A percentile compares a stretch with the other conserved stretches of the same genome.
Evolutionary conservation across 2,329 filamentous ascomycete species (phyloP).

Genomic region (Aspergillus ibericus): DNA sequence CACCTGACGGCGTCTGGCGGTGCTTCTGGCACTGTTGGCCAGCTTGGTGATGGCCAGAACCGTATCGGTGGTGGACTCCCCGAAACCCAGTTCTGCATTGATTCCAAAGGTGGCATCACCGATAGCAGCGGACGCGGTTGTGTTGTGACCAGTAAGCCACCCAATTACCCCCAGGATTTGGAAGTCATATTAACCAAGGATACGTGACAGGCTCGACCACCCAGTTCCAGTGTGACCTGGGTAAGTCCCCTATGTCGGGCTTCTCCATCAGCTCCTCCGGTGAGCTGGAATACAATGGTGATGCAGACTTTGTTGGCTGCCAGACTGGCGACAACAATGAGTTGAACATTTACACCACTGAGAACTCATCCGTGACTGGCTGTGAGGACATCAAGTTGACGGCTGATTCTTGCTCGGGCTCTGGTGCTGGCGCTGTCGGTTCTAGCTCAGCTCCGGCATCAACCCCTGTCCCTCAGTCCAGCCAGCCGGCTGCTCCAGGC

Average conservation of each 20-base stretch:
- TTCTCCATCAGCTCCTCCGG: conserved; percentile 59
- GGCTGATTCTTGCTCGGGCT: conserved; percentile 39
- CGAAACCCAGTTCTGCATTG: conserved; percentile 56
- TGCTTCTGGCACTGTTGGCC: conserved; percentile 56
- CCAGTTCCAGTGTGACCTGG: conserved; percentile 62
- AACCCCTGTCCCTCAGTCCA: conserved; percentile 4
- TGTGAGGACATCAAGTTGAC: conserved; percentile 36
- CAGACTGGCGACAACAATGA: conserved; percentile 49
- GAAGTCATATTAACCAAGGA: conserved; percentile 12
- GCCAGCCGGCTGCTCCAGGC: not conserved
- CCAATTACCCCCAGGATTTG: not conserved
- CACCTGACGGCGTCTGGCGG: conserved; percentile 52
- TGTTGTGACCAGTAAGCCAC: conserved; percentile 59
- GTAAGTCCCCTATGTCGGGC: conserved; percentile 53
- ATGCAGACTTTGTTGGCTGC: conserved; percentile 60
- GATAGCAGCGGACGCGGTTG: conserved; percentile 61
- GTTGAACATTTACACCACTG: conserved; percentile 45
- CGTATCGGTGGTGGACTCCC: conserved; percentile 54
- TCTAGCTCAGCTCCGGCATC: conserved; percentile 14
- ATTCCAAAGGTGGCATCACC: conserved; percentile 53
- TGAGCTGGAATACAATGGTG: conserved; percentile 53
- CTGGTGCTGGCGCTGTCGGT: conserved; percentile 20
- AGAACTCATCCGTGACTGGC: conserved; percentile 31
- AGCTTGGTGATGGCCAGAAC: conserved; percentile 63
- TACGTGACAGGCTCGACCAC: conserved; percentile 51